Conservation (phyloP, 1,284 basidiomycete species). For the Rhizoctonia solani region DNA sequence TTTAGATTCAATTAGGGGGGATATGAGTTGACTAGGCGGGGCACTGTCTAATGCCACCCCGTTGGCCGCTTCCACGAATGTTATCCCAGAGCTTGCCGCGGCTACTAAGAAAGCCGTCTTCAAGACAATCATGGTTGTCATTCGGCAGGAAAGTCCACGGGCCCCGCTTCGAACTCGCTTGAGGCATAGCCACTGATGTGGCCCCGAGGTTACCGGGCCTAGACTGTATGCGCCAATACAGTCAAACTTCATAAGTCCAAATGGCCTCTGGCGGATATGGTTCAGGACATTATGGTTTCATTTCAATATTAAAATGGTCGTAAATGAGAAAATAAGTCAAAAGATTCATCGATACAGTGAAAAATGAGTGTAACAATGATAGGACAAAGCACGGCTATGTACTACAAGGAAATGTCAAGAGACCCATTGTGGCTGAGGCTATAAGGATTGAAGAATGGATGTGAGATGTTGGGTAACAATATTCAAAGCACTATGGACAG, state of each 20-base stretch:
- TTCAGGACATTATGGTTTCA: too few relatives aligned
- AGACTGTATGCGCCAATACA: not conserved
- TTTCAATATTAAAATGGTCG: not conserved
- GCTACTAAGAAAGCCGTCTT: not conserved
- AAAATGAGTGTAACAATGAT: slow-evolving; percentile 19
- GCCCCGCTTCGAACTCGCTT: too few relatives aligned
- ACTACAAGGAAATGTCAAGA: not conserved
- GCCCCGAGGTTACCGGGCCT: too few relatives aligned
- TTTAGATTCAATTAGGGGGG: slow-evolving; percentile 59
- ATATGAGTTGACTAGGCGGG: slow-evolving; percentile 54
- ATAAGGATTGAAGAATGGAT: slow-evolving; percentile 20
- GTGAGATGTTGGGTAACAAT: slow-evolving; percentile 28
- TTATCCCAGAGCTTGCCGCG: not conserved
- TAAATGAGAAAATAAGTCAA: not conserved
- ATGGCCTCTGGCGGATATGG: too few relatives aligned
- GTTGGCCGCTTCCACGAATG: not conserved
- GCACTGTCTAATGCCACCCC: not conserved
- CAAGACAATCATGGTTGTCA: slow-evolving; percentile 4
- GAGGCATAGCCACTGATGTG: too few relatives aligned
- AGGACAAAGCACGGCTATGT: slow-evolving; percentile 2
- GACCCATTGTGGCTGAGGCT: not conserved
- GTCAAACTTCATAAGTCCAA: too few relatives aligned
- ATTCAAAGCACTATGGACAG: not conserved
- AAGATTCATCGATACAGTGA: slow-evolving; percentile 32
- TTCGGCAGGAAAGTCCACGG: too few relatives aligned